A percentile compares a stretch with the other conserved stretches of the same genome.
Conservation (phyloP, 169 alveolate species). For the Ophryocystis elektroscirrha region DNA sequence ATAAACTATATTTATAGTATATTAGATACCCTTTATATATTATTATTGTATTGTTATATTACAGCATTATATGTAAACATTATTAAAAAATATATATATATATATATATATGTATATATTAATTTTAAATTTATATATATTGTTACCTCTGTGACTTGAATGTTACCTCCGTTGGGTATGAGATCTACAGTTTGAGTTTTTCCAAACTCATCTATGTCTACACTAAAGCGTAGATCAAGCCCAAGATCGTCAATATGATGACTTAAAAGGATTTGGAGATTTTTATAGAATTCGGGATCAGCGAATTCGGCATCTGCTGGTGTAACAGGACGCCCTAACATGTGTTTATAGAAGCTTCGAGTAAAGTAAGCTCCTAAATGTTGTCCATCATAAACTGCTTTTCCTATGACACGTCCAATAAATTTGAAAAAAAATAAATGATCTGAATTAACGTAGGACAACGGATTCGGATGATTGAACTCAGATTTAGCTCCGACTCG, state of each 20-base stretch:
- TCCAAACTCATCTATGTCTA: slow-evolving; percentile 81
- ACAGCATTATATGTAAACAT: slow-evolving; percentile 58
- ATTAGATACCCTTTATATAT: background rate
- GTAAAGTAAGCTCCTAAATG: slow-evolving; percentile 89
- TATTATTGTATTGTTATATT: background rate
- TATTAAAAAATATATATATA: slow-evolving; percentile 71
- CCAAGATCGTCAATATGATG: slow-evolving; percentile 64
- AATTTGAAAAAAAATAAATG: slow-evolving; percentile 85
- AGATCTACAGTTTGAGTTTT: slow-evolving; percentile 59
- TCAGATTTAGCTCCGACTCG: slow-evolving; percentile 63
- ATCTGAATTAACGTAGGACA: slow-evolving; percentile 70
- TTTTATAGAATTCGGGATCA: slow-evolving; percentile 83
- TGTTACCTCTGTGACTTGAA: slow-evolving; percentile 53
- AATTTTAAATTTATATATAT: too few relatives aligned
- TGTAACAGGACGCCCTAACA: slow-evolving; percentile 72
- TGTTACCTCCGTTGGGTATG: slow-evolving; percentile 63
- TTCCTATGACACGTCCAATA: slow-evolving; percentile 92
- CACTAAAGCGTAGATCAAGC: slow-evolving; percentile 23
- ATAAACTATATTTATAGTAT: background rate
- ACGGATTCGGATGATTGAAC: slow-evolving; percentile 84
- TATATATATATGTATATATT: too few relatives aligned
- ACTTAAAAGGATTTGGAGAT: slow-evolving; percentile 70
- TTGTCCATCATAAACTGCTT: slow-evolving; percentile 85
- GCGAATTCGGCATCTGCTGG: slow-evolving; percentile 91
- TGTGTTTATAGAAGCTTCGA: slow-evolving; percentile 85